Evolutionary conservation across 192 early-diverging fungal genomes (phyloP).

Genomic region (Podila horticola): DNA sequence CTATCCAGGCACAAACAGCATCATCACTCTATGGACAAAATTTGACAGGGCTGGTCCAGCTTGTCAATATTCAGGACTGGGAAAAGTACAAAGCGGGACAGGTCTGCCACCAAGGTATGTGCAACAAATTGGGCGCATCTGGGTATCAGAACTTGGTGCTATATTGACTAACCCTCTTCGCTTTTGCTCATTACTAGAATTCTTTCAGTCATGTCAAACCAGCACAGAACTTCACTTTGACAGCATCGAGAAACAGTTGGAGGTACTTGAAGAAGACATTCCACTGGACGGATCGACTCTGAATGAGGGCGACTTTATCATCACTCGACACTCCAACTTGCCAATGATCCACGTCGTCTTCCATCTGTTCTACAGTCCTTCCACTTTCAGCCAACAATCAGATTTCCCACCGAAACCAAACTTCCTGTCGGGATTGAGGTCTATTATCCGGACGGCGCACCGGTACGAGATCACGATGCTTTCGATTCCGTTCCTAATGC

Average conservation of each 20-base stretch:
- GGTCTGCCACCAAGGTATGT: constrained; percentile 63
- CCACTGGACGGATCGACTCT: constrained; percentile 40
- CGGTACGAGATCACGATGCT: constrained; percentile 71
- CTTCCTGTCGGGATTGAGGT: constrained; percentile 68
- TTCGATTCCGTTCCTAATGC: constrained; percentile 72
- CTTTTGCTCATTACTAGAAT: constrained; percentile 31
- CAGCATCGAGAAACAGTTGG: constrained; percentile 70
- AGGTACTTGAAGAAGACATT: constrained; percentile 63
- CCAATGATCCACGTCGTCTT: constrained; percentile 79
- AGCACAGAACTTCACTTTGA: constrained; percentile 85
- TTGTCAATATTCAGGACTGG: constrained; percentile 61
- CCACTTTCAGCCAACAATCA: constrained; percentile 16
- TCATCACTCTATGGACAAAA: constrained; percentile 70
- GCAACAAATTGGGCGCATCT: background rate
- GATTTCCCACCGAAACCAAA: constrained; percentile 40
- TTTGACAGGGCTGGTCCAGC: constrained; percentile 65
- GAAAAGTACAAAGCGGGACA: constrained; percentile 63
- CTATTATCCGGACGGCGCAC: constrained; percentile 68
- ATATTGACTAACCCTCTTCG: background rate
- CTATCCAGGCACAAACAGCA: constrained; percentile 74
- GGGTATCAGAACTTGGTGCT: background rate
- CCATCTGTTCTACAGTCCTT: constrained; percentile 69
- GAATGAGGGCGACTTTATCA: constrained; percentile 71
- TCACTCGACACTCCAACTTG: constrained; percentile 81
- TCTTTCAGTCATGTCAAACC: constrained; percentile 71